Base-by-base conservation (phyloP, 2,329 filamentous ascomycete genomes). In the Aspergillus sp. region DNA sequence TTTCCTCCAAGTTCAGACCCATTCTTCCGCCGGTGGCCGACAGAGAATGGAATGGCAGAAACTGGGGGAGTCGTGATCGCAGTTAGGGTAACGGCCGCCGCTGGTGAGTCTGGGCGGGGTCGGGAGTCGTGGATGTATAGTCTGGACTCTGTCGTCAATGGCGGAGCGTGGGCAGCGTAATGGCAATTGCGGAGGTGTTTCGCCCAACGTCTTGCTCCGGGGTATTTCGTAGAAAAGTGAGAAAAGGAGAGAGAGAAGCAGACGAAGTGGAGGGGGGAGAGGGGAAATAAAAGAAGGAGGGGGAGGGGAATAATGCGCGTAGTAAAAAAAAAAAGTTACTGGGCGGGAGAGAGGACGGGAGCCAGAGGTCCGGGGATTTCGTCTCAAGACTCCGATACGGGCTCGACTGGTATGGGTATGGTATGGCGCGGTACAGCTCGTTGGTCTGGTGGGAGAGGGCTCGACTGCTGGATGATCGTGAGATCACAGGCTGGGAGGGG, bases 1-100 rank as follows among this genome's bases (percentile, higher is more conserved):
- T 72, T 71, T 82, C 79, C 74, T 81, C 79, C 74, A 79, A 76
- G 74, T 74, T 74, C 66, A 80, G 76, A 80, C 80, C 81, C 81
- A 83, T 83, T 77, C 80, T 82, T 81, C 77, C 76, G 76, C 71
- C 76, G 76, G 69, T 66, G 63, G 62, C 74, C 74, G 76, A 78
- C 75, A 77, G 75, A 76, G 69, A 76, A 75, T 74, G 72, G 67
- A 74, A 62, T 66, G 41, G 59, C 45, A 60, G 63, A 62, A 63
- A 64, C 63, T 61, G 59, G 62, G 63, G 58, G 61, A 61, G 54
- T 62, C 53, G 54, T 64, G 50, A 46, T 45, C 45, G 57, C 43
- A 56, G 43, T 56, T 62, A 28, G 56, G 53, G 60, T 62, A 15
- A 15, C 53, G 61, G 63, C 63, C 66, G 68, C 66, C 68, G 66